Evolutionary conservation across 805 yeast genomes (phyloP), one percentile per base, ranked within the genome.

Genomic region (Cyberlindnera maclurae): DNA sequence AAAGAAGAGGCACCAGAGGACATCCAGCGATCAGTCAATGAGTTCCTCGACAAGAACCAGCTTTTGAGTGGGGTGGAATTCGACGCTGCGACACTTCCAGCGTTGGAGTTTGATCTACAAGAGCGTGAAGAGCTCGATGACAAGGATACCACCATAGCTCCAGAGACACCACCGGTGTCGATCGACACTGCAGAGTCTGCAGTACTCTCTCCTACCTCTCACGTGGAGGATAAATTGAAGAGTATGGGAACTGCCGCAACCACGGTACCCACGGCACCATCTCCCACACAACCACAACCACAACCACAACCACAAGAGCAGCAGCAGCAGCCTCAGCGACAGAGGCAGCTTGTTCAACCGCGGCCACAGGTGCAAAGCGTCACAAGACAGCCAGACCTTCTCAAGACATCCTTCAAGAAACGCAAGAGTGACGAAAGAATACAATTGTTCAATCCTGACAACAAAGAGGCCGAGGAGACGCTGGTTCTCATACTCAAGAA

Each of bases 11-110:
- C 13, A 8, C 63, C 44, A 38, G 54, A 54, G 41, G 64, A 49
- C 45, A 63, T 58, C 18, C 70, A 64, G 45, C 67, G 60, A 50
- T 67, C 57, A 34, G 58, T 64, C 39, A 60, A 52, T 58, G 60
- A 59, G 2, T 78, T 77, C 50, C 47, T 79, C 36, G 73, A 68
- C 40, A 63, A 64, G 44, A 75, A 76, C 47, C 80, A 74, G 47
- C 51, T 77, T 4, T 73, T 68, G 43, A 69, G 70, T 46, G 73
- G 70, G 5, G 60, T 56, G 16, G 59, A 51, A 18, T 67, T 73
- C 45, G 66, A 64, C 31, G 29, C 49, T 15, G 38, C 49, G 4
- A 47, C 55, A 11, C 49, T 67, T 12, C 47, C 47, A 17, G 22
- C 35, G 11, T 20, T 41, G 12, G 47, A 38, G 17, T 40, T 38